Evolutionary conservation across 106 monocot genomes (phyloP).

Genomic region (Allium fistulosum): DNA sequence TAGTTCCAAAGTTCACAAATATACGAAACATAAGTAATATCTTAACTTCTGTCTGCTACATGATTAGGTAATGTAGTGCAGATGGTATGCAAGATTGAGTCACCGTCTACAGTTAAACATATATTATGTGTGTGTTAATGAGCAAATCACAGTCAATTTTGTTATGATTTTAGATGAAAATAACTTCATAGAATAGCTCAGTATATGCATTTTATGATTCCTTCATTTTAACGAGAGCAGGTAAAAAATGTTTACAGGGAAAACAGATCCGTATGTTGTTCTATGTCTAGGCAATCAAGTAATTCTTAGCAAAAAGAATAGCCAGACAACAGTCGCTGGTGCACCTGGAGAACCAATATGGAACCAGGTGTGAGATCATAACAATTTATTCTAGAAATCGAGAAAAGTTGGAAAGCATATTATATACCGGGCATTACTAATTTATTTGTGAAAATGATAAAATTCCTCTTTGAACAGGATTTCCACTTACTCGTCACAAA

Average conservation of each 20-base stretch:
- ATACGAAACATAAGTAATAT: no score
- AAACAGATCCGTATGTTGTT: conserved; percentile 95
- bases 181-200: background rate
- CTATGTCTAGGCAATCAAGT: conserved; percentile 79
- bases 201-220: background rate
- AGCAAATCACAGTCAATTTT: background rate
- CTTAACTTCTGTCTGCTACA: no score
- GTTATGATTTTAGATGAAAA: background rate
- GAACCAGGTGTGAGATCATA: conserved; percentile 60
- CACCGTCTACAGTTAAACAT: no score
- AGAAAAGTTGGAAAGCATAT: no score
- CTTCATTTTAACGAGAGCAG: background rate
- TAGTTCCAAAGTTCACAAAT: no score
- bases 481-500: conserved; percentile 88
- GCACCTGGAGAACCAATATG: conserved; percentile 93
- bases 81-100: no score
- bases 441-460: conserved; percentile 2
- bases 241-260: conserved; percentile 35
- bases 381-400: no score
- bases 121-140: no score
- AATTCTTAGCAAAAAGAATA: conserved; percentile 92
- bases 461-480: conserved; percentile 45
- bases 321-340: conserved; percentile 90
- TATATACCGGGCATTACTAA: background rate
- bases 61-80: no score